A percentile compares a stretch with the other conserved stretches of the same genome.
These are phyloP conservation scores for Venturia asperata DNA, from an alignment of 2,329 filamentous ascomycete genomes.

Conservation along the genomic window DNA sequence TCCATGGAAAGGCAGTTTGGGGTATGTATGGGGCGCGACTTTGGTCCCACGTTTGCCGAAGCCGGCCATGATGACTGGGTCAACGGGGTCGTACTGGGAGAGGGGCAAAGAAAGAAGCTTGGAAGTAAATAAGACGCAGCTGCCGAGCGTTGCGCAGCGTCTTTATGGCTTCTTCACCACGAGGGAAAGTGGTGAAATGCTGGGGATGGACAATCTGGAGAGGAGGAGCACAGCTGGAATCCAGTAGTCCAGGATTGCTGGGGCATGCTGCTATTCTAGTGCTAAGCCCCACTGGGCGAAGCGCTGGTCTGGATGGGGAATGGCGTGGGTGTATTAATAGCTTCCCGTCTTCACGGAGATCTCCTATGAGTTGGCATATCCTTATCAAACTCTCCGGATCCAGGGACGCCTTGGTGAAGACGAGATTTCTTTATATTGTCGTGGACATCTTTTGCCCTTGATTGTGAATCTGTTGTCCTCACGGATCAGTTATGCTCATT, in stretches of 20 bases:
- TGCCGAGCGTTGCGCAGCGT: background rate
- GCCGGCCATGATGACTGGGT: background rate
- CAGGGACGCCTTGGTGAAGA: background rate
- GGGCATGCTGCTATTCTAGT: background rate
- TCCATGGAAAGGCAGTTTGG: constrained; percentile 37
- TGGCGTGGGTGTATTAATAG: background rate
- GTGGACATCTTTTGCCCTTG: background rate
- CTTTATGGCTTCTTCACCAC: background rate
- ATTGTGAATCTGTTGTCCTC: background rate
- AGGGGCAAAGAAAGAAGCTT: background rate
- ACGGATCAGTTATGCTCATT: background rate
- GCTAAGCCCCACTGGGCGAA: constrained; percentile 7
- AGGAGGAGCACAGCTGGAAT: constrained; percentile 1
- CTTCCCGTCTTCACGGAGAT: background rate
- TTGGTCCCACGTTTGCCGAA: constrained; percentile 21
- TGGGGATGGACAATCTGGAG: background rate
- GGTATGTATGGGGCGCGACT: constrained; percentile 39
- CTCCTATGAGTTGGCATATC: background rate
- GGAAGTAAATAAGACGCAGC: background rate
- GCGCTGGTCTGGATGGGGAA: background rate
- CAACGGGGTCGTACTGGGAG: background rate
- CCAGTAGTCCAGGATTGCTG: background rate
- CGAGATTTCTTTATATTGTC: background rate
- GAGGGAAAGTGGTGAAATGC: background rate
- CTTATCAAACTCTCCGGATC: background rate